Conservation (phyloP, 768 basidiomycete genomes). For the Pleurotus giganteus region DNA sequence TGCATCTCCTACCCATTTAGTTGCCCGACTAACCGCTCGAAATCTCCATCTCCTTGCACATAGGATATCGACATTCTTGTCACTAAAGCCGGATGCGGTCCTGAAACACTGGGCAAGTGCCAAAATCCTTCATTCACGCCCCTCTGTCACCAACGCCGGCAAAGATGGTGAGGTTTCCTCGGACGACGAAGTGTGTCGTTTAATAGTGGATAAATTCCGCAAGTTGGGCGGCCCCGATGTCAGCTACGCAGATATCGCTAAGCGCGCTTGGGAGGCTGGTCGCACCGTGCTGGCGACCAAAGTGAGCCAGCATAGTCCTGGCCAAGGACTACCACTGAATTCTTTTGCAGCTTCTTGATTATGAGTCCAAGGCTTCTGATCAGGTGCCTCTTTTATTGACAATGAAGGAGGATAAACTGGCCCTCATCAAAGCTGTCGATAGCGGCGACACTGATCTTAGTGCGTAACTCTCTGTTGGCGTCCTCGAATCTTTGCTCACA, state of each 20-base stretch:
- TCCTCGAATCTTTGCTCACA: neutral
- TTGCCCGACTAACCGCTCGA: conserved; percentile 79
- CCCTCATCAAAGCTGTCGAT: conserved; percentile 85
- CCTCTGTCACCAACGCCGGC: conserved; percentile 50
- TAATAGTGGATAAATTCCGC: conserved; percentile 90
- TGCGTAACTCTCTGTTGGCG: conserved; percentile 25
- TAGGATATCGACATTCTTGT: conserved; percentile 81
- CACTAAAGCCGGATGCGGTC: conserved; percentile 81
- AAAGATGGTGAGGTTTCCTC: conserved; percentile 55
- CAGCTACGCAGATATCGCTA: conserved; percentile 93
- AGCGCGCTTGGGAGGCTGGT: conserved; percentile 89
- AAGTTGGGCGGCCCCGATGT: conserved; percentile 75
- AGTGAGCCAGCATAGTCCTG: conserved; percentile 36
- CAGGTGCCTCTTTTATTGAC: conserved; percentile 89
- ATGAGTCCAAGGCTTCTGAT: conserved; percentile 84
- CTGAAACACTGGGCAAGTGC: conserved; percentile 95
- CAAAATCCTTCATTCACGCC: conserved; percentile 77
- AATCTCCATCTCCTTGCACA: conserved; percentile 91
- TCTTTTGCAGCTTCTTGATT: conserved; percentile 71
- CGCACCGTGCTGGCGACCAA: conserved; percentile 78
- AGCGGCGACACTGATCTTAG: conserved; percentile 96
- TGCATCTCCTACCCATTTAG: conserved; percentile 75
- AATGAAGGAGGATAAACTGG: conserved; percentile 94
- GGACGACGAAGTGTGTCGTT: conserved; percentile 75
- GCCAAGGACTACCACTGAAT: neutral